Conservation (phyloP, 495 filamentous ascomycete genomes). For the Aspergillus indologenus region DNA sequence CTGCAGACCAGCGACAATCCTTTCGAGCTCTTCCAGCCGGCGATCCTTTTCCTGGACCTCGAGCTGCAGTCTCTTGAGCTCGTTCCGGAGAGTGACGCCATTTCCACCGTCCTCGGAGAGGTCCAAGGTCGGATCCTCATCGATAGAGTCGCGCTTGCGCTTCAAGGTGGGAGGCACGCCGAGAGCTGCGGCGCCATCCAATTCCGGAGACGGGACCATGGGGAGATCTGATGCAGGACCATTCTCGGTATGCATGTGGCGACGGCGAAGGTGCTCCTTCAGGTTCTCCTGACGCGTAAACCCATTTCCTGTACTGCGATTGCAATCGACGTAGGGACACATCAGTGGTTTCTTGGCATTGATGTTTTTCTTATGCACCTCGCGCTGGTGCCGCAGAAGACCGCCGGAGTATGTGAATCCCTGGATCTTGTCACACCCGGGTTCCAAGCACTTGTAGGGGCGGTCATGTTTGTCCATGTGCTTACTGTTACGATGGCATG, state of each 20-base stretch:
- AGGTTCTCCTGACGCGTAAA: slow-evolving; percentile 91
- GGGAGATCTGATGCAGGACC: slow-evolving; percentile 35
- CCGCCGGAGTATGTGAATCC: slow-evolving; percentile 94
- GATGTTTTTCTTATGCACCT: slow-evolving; percentile 84
- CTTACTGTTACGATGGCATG: slow-evolving; percentile 55
- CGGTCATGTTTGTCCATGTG: slow-evolving; percentile 97
- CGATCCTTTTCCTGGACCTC: slow-evolving; percentile 55
- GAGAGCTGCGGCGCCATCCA: slow-evolving; percentile 29
- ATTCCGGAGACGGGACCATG: slow-evolving; percentile 27
- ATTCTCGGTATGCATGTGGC: slow-evolving; percentile 60
- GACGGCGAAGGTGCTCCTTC: slow-evolving; percentile 84
- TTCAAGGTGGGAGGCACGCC: slow-evolving; percentile 29
- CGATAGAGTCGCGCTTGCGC: slow-evolving; percentile 46
- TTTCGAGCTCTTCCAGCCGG: slow-evolving; percentile 44
- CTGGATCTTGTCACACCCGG: slow-evolving; percentile 79
- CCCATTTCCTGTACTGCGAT: slow-evolving; percentile 73
- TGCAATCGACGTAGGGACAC: slow-evolving; percentile 83
- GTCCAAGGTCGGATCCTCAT: slow-evolving; percentile 25
- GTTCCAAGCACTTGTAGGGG: slow-evolving; percentile 76
- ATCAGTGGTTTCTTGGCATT: slow-evolving; percentile 77
- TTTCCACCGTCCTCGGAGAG: slow-evolving; percentile 38
- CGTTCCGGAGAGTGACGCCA: slow-evolving; percentile 50
- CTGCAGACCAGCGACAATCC: slow-evolving; percentile 43
- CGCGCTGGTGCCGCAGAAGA: slow-evolving; percentile 80
- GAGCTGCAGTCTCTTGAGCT: slow-evolving; percentile 53